phyloP scores from a whole-genome alignment of 2,329 filamentous ascomycete species.

The Scedosporium boydii region DNA sequence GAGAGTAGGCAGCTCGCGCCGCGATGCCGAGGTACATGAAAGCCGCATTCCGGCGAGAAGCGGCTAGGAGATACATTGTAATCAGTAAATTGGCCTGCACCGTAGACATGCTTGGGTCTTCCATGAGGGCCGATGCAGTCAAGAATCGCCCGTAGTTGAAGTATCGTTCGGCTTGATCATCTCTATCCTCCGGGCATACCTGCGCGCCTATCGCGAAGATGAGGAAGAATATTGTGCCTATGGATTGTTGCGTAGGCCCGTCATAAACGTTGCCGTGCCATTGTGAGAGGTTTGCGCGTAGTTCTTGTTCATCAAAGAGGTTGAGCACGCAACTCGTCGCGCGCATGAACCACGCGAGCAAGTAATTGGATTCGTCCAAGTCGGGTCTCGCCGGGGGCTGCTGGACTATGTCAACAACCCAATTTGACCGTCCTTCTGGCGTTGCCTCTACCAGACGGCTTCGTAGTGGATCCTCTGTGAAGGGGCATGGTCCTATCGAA shows the following conservation, averaged over 20 bases:
- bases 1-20: slow-evolving; percentile 24
- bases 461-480: slow-evolving; percentile 23
- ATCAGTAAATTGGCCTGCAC: slow-evolving; percentile 25
- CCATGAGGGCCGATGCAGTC: slow-evolving; percentile 21
- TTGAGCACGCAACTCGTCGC: slow-evolving; percentile 18
- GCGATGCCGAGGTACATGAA: slow-evolving; percentile 28
- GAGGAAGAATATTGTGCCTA: slow-evolving; percentile 16
- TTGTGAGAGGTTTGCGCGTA: slow-evolving; percentile 14
- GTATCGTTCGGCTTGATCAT: slow-evolving; percentile 21
- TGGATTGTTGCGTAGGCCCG: slow-evolving; percentile 3
- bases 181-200: slow-evolving; percentile 19
- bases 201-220: slow-evolving; percentile 23
- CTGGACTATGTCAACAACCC: slow-evolving; percentile 13
- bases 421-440: slow-evolving; percentile 18
- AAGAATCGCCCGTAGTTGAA: slow-evolving; percentile 25
- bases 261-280: slow-evolving; percentile 17
- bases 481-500: slow-evolving; percentile 19
- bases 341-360: slow-evolving; percentile 21
- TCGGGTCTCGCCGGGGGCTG: slow-evolving; percentile 11
- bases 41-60: slow-evolving; percentile 24
- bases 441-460: slow-evolving; percentile 23
- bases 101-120: slow-evolving; percentile 23
- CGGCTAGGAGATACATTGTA: slow-evolving; percentile 25
- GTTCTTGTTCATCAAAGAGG: slow-evolving; percentile 21
- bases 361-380: slow-evolving; percentile 16